Evolutionary conservation across 257 asterid genomes (phyloP), one percentile per base, ranked within the genome.

Genomic region (Plectranthus barbatus): DNA sequence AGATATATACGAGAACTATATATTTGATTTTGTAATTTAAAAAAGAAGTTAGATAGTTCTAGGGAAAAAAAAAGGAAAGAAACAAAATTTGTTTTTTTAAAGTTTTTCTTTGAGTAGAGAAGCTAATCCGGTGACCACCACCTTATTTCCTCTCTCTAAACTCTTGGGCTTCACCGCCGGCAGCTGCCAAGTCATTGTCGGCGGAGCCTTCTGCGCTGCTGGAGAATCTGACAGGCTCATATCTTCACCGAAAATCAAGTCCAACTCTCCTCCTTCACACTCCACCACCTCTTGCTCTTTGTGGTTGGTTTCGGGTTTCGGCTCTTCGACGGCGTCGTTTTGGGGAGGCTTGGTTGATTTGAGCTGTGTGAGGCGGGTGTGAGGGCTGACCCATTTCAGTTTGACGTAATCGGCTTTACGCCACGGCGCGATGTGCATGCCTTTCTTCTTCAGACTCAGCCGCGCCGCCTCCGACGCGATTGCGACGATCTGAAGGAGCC

Each of bases 361-460:
- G n/a, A n/a, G 75, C 54, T 31, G 76, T 44, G 79, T 40, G 55
- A 71, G 58, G 39, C 95, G 90, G 45, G 77, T 56, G 77, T 80
- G 82, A 3, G 87, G 80, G 41, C 94, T 69, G 61, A 88, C 82
- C 98, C 98, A 91, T 71, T 91, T 91, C 36, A 91, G 78, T 74
- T 84, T 83, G 39, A 81, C 72, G 77, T 88, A 91, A 42, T 91
- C 96, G 4, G 82, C 61, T 75, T 86, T 91, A 11, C 98, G 94
- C 98, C 98, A 91, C 4, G 98, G 96, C 31, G 98, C 85, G 34
- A 91, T 71, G 61, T 91, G 94, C 98, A 91, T 88, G 18, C 95
- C 98, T 71, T 91, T 91, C 87, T 83, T 91, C 78, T 86, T 91
- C 46, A 91, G 76, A 75, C 98, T 91, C 60, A 47, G 80, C 57